phyloP scores from a whole-genome alignment of 768 basidiomycete species.

The Macrolepiota fuliginosa region DNA sequence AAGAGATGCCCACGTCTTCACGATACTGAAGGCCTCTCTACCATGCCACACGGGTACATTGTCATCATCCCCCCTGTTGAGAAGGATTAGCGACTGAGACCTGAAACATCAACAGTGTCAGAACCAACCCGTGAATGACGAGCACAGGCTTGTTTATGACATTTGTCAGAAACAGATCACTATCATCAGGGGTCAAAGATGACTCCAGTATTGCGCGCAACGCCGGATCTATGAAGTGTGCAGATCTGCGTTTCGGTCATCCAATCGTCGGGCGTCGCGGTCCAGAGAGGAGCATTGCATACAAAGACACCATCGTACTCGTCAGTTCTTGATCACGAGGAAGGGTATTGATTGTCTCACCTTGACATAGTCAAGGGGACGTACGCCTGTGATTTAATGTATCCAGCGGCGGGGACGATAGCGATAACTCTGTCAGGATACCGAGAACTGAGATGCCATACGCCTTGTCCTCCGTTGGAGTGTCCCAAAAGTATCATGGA shows the following conservation, averaged over 20 bases:
- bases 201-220: conserved; percentile 71
- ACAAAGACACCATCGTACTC: not conserved
- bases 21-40: conserved; percentile 56
- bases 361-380: conserved; percentile 69
- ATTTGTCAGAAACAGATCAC: conserved; percentile 84
- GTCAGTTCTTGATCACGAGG: not conserved
- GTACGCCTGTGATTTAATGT: conserved; percentile 87
- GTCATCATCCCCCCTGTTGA: conserved; percentile 64
- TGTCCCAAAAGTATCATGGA: conserved; percentile 78
- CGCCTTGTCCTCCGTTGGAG: conserved; percentile 91
- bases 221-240: conserved; percentile 76
- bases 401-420: conserved; percentile 77
- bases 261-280: not conserved
- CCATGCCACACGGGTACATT: conserved; percentile 91
- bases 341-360: conserved; percentile 22
- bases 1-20: conserved; percentile 51
- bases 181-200: conserved; percentile 80
- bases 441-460: conserved; percentile 75
- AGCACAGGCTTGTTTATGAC: conserved; percentile 65
- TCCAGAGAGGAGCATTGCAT: not conserved
- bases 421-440: conserved; percentile 75
- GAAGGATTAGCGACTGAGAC: not conserved
- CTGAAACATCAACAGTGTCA: not conserved
- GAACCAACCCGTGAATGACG: conserved; percentile 70
- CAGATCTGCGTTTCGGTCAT: conserved; percentile 37